These are phyloP conservation scores for Furcasterigmium sp. DNA, from an alignment of 2,329 filamentous ascomycete genomes.

Conservation along the genomic window DNA sequence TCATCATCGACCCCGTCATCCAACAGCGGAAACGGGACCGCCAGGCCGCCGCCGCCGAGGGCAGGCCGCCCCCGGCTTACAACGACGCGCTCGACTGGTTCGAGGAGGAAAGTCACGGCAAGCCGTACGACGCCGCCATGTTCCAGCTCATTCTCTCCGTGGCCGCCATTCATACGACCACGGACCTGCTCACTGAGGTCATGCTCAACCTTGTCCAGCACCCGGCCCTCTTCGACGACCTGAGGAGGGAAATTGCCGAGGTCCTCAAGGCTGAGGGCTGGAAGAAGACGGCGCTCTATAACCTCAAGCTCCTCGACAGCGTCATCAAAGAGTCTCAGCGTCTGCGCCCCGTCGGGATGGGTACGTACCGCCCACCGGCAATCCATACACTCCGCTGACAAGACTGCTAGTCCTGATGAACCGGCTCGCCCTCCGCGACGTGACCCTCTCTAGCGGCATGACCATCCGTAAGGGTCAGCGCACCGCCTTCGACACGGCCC, in stretches of 20 bases:
- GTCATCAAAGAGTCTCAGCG: slow-evolving; percentile 33
- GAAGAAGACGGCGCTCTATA: slow-evolving; percentile 29
- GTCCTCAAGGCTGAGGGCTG: slow-evolving; percentile 27
- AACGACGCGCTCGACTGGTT: slow-evolving; percentile 39
- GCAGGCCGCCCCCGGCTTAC: slow-evolving; percentile 6
- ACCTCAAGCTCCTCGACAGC: slow-evolving; percentile 34
- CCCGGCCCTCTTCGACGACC: slow-evolving; percentile 29
- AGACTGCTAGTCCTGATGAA: slow-evolving; percentile 2
- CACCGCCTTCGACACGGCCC: slow-evolving; percentile 1
- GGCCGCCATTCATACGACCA: slow-evolving; percentile 38
- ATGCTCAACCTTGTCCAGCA: slow-evolving; percentile 33
- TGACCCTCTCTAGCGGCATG: slow-evolving; percentile 9
- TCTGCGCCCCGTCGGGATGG: slow-evolving; percentile 3
- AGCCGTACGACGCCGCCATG: slow-evolving; percentile 57
- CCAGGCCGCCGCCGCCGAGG: slow-evolving; percentile 10
- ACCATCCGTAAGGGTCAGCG: slow-evolving; percentile 3
- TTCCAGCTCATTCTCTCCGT: slow-evolving; percentile 78
- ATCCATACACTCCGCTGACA: too few relatives aligned
- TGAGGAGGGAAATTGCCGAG: slow-evolving; percentile 34
- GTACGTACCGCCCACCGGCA: background rate
- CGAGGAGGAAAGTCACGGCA: slow-evolving; percentile 36
- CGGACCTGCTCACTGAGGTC: slow-evolving; percentile 25
- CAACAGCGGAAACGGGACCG: slow-evolving; percentile 6
- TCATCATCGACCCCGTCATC: slow-evolving; percentile 27
- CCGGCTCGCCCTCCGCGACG: slow-evolving; percentile 5